Evolutionary conservation across 78 protist species (phyloP), one percentile per base, ranked within the genome.

Genomic region (Abeoforma whisleri): DNA sequence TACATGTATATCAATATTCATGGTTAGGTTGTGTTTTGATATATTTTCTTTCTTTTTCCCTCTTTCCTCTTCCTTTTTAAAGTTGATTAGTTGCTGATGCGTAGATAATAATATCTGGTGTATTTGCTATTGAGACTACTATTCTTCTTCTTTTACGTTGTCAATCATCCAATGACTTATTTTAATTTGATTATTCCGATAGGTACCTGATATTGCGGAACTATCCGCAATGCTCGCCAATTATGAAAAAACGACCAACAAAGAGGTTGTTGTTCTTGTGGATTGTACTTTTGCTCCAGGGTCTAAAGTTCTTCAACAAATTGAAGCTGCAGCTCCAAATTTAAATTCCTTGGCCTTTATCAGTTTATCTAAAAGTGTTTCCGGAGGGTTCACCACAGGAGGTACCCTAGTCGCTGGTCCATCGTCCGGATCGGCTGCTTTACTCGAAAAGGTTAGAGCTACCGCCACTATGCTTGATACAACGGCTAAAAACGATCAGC

Each of bases 251-350:
- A 33, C 19, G n/a, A 79, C 83, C 19, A 19, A 12, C 62, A 79
- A 38, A 33, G 83, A 79, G 28, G 83, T 79, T 31, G 23, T 79
- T 25, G 28, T 79, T 30, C 83, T 79, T 33, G 34, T 79, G 22
- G 83, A 79, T 62, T 30, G 62, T 0, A 79, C 83, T 35, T 79
- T 79, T 16, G 83, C 83, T 19, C 83, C 83, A 33, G 83, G 83
- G 32, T 79, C 83, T 19, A 30, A 33, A 38, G 83, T 79, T 31
- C 19, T 79, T 22, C 33, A 79, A 0, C 5, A 34, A 35, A n/a
- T 79, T 30, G 57, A 33, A 22, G 68, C 5, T n/a, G 34, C 25
- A 22, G 79, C 79, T n/a, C 79, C 79, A 22, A 16, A 79, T n/a
- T 62, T 79, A 33, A 79, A 22, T 16, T 19, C 34, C 35, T 16